A percentile compares a stretch with the other conserved stretches of the same genome.
Evolutionary conservation across 2,329 filamentous ascomycete genomes (phyloP).

Genomic region (Cordyceps sp.): DNA sequence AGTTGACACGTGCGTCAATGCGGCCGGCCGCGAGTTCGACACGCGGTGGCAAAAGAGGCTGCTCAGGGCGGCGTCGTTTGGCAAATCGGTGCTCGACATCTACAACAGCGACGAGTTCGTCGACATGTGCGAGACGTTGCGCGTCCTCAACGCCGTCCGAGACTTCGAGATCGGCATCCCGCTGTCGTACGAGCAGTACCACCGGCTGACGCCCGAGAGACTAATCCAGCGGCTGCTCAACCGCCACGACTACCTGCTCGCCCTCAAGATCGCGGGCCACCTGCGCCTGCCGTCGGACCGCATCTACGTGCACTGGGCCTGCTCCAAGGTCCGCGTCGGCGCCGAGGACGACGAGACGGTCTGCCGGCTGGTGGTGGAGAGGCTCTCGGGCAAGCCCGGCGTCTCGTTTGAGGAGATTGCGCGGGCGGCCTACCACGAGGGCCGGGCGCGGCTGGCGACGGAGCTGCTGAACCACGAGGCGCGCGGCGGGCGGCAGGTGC

Average conservation of each 20-base stretch:
- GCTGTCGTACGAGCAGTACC: slow-evolving; percentile 84
- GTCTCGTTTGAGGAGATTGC: slow-evolving; percentile 96
- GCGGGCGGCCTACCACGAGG: slow-evolving; percentile 84
- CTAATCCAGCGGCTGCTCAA: slow-evolving; percentile 77
- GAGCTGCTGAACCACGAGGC: slow-evolving; percentile 87
- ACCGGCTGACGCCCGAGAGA: slow-evolving; percentile 75
- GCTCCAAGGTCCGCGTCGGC: slow-evolving; percentile 76
- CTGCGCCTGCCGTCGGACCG: slow-evolving; percentile 71
- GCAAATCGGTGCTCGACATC: slow-evolving; percentile 90
- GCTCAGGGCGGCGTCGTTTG: slow-evolving; percentile 91
- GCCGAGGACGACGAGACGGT: slow-evolving; percentile 77
- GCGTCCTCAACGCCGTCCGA: slow-evolving; percentile 81
- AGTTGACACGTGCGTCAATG: slow-evolving; percentile 84
- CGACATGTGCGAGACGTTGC: slow-evolving; percentile 88
- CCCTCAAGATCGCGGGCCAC: slow-evolving; percentile 76
- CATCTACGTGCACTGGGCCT: slow-evolving; percentile 96
- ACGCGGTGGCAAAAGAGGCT: slow-evolving; percentile 88
- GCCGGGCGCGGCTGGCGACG: slow-evolving; percentile 73
- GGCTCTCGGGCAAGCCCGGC: slow-evolving; percentile 71
- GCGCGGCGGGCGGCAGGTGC: slow-evolving; percentile 88
- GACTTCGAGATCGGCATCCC: slow-evolving; percentile 85
- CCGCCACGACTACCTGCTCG: slow-evolving; percentile 79
- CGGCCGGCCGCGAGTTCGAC: slow-evolving; percentile 82
- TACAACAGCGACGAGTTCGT: slow-evolving; percentile 99
- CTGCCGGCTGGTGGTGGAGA: slow-evolving; percentile 72